phyloP scores from a whole-genome alignment of 257 asterid genomes.

The Coffea canephora region DNA sequence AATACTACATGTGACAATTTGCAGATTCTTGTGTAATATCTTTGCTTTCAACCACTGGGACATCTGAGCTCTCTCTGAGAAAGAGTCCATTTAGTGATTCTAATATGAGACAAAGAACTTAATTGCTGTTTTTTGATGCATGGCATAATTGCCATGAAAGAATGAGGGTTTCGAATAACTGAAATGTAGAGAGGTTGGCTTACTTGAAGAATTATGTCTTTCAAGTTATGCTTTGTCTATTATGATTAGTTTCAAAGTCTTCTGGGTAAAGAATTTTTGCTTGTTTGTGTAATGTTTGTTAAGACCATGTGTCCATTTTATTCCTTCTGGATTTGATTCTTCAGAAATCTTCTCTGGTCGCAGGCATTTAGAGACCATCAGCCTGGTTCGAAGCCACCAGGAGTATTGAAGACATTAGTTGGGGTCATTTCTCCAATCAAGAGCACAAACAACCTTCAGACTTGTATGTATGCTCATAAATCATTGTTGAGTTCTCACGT shows the following conservation, averaged over 20 bases:
- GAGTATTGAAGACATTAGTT: conserved; percentile 70
- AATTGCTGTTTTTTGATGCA: not conserved
- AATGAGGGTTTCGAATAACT: not conserved
- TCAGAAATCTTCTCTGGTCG: conserved; percentile 3
- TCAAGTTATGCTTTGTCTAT: not conserved
- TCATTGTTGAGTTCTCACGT: not conserved
- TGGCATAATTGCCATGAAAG: not conserved
- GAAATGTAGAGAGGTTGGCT: not conserved
- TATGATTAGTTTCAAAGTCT: too few species aligned
- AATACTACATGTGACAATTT: not conserved
- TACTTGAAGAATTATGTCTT: not conserved
- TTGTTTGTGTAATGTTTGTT: not conserved
- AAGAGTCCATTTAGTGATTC: not conserved
- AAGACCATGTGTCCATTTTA: not conserved
- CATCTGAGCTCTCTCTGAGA: not conserved
- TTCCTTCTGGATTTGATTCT: not conserved
- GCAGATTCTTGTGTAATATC: not conserved
- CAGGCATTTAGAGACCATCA: conserved; percentile 70
- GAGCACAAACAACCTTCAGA: conserved; percentile 40
- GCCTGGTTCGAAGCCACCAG: conserved; percentile 65
- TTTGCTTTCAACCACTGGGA: not conserved
- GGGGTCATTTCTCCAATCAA: conserved; percentile 52
- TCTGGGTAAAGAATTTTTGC: not conserved
- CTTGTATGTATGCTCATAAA: conserved; percentile 37
- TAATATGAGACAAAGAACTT: not conserved